A percentile compares a stretch with the other conserved stretches of the same genome.
Evolutionary conservation across 139 green algal genomes (phyloP).

Genomic region (Chlorella sorokiniana): DNA sequence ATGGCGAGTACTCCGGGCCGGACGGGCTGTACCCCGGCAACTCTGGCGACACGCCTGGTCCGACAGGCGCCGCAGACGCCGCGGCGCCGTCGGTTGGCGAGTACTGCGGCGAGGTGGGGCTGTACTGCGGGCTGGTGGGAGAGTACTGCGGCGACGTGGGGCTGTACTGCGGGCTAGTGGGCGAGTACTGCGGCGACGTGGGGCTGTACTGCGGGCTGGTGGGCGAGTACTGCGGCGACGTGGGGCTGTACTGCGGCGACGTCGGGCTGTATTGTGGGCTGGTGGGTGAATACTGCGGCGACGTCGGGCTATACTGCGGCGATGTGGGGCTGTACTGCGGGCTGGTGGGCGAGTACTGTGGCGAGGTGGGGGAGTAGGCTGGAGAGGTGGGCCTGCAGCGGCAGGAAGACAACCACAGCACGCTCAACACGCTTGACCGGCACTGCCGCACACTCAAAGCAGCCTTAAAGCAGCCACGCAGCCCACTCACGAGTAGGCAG

Average conservation of each 20-base stretch:
- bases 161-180: conserved; percentile 52
- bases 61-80: no score
- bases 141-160: conserved; percentile 67
- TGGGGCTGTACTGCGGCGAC: conserved; percentile 49
- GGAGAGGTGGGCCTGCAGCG: conserved; percentile 47
- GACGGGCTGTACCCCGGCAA: conserved; percentile 18
- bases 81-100: no score
- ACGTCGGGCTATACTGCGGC: conserved; percentile 3
- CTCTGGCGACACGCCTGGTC: no score
- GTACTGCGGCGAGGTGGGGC: conserved; percentile 29
- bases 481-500: conserved; percentile 54
- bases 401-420: background rate
- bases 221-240: conserved; percentile 63
- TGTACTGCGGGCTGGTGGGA: conserved; percentile 69
- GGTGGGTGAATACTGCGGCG: conserved; percentile 38
- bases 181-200: conserved; percentile 69
- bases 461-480: background rate
- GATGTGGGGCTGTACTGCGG: conserved; percentile 44
- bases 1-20: background rate
- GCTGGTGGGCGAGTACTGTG: conserved; percentile 50
- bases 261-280: conserved; percentile 64
- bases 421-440: background rate
- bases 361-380: conserved; percentile 55
- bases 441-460: no score
- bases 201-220: conserved; percentile 74